Conservation (phyloP, 176 grass and related monocot genomes). For the Avena eriantha region DNA sequence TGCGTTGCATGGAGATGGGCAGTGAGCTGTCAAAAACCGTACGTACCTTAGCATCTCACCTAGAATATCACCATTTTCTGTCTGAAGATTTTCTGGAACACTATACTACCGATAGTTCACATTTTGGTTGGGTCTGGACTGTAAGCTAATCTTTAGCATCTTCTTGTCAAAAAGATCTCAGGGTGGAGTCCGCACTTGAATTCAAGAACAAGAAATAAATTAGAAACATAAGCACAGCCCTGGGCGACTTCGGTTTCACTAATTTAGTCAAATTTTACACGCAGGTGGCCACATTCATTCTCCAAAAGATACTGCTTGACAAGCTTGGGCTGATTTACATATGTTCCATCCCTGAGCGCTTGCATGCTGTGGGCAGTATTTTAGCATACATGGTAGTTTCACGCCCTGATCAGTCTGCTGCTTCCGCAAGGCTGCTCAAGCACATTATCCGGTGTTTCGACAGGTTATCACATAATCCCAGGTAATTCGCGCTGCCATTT, state of each 20-base stretch:
- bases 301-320: slow-evolving; percentile 94
- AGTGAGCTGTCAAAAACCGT: slow-evolving; percentile 96
- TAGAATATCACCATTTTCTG: slow-evolving; percentile 13
- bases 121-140: not conserved
- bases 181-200: not conserved
- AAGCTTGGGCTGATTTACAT: slow-evolving; percentile 88
- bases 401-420: slow-evolving; percentile 64
- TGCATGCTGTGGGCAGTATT: slow-evolving; percentile 84
- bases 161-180: not conserved
- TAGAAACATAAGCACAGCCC: not conserved
- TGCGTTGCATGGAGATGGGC: slow-evolving; percentile 94
- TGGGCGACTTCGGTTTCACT: not conserved
- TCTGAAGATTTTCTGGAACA: not conserved
- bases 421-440: slow-evolving; percentile 62
- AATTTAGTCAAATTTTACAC: slow-evolving; percentile 30
- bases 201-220: not conserved
- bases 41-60: slow-evolving; percentile 36
- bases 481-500: slow-evolving; percentile 47
- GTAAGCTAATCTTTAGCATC: slow-evolving; percentile 28
- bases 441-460: slow-evolving; percentile 89
- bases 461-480: slow-evolving; percentile 84
- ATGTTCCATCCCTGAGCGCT: slow-evolving; percentile 76
- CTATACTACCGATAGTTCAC: not conserved
- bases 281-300: slow-evolving; percentile 96
- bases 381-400: slow-evolving; percentile 87